Conservation (phyloP, 805 yeast genomes). For the Hanseniaspora lindneri region DNA sequence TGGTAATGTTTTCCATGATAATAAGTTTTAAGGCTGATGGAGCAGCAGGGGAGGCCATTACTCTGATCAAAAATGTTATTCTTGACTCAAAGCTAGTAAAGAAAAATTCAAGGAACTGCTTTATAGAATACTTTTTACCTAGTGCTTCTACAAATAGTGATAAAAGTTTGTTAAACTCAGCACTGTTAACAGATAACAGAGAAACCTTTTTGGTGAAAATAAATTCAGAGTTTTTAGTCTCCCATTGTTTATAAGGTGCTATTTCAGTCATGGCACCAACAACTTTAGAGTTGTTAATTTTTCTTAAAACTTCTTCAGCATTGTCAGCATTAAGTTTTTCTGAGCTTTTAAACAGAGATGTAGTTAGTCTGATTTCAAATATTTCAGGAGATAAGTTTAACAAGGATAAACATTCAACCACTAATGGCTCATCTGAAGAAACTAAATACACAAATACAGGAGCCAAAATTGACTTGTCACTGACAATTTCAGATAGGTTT, state of each 20-base stretch:
- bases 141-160: conserved; percentile 38
- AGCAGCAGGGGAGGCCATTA: conserved; percentile 43
- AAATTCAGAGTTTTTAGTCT: conserved; percentile 24
- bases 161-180: conserved; percentile 35
- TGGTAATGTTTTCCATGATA: conserved; percentile 35
- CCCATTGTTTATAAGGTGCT: conserved; percentile 26
- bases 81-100: conserved; percentile 35
- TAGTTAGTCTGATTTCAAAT: conserved; percentile 56
- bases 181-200: conserved; percentile 26
- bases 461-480: conserved; percentile 32
- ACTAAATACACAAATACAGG: conserved; percentile 34
- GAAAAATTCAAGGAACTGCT: conserved; percentile 27
- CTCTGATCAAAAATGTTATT: conserved; percentile 49
- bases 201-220: conserved; percentile 28
- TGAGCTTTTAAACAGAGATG: conserved; percentile 37
- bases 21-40: conserved; percentile 47
- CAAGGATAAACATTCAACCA: conserved; percentile 32
- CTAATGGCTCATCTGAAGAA: conserved; percentile 29
- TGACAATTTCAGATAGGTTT: conserved; percentile 29
- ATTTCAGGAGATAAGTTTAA: conserved; percentile 32
- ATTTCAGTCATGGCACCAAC: conserved; percentile 21
- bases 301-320: conserved; percentile 28
- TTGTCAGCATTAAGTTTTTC: conserved; percentile 20
- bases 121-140: conserved; percentile 27
- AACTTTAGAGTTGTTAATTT: conserved; percentile 23